phyloP scores from a whole-genome alignment of 179 eudicot species.

The Beta corolliflora region DNA sequence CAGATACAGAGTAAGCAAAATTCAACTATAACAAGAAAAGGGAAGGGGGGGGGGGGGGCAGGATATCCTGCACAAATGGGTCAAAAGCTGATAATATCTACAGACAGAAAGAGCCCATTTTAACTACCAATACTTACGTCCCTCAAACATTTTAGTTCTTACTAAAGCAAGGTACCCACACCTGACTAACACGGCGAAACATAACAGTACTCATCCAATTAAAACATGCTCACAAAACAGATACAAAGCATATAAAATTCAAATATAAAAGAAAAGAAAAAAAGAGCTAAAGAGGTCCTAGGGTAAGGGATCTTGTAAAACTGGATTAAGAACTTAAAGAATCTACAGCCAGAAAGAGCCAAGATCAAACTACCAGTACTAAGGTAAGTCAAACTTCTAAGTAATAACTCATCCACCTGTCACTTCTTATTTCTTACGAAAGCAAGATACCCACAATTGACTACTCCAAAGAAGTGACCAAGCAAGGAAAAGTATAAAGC shows the following conservation, averaged over 20 bases:
- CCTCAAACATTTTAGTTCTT: too few relatives aligned
- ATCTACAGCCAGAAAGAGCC: conserved; percentile 12
- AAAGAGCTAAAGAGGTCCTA: not conserved
- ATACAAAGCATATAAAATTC: not conserved
- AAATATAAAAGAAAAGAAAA: not conserved
- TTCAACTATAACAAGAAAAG: too few relatives aligned
- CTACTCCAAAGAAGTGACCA: conserved; percentile 14
- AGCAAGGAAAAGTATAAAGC: conserved; percentile 23
- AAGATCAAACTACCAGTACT: conserved; percentile 6
- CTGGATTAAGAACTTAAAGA: not conserved
- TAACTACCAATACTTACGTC: too few relatives aligned
- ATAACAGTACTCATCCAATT: not conserved
- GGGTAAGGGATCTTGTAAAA: too few relatives aligned
- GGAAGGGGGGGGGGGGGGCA: too few relatives aligned
- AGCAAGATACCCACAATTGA: conserved; percentile 30
- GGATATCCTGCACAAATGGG: too few relatives aligned
- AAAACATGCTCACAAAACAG: not conserved
- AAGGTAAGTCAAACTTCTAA: conserved; percentile 12
- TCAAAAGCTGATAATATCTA: too few relatives aligned
- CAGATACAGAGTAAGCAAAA: too few relatives aligned
- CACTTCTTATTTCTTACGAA: conserved; percentile 1
- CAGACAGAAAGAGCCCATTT: too few relatives aligned
- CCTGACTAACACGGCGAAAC: too few relatives aligned
- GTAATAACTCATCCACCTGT: conserved; percentile 23
- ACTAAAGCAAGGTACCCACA: too few relatives aligned